These are phyloP conservation scores for Zalerion maritima DNA, from an alignment of 495 filamentous ascomycete species.

Conservation along the genomic window DNA sequence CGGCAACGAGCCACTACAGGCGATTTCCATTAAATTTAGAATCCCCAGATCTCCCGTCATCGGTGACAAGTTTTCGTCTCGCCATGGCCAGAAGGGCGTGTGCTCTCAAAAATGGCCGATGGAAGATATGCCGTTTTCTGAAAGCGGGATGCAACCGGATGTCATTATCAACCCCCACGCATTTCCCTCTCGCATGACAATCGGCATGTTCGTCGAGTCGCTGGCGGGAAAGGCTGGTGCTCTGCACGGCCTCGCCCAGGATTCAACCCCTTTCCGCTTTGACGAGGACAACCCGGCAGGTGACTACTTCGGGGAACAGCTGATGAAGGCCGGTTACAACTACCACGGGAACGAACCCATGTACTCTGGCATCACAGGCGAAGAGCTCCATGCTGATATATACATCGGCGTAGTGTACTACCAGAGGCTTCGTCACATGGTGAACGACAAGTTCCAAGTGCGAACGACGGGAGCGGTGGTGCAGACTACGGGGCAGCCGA, in stretches of 20 bases:
- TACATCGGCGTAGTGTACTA: slow-evolving; percentile 96
- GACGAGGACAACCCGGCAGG: slow-evolving; percentile 81
- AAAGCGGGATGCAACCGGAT: slow-evolving; percentile 92
- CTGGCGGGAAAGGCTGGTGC: slow-evolving; percentile 90
- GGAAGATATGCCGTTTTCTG: slow-evolving; percentile 92
- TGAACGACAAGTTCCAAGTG: slow-evolving; percentile 98
- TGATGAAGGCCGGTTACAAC: slow-evolving; percentile 88
- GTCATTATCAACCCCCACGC: slow-evolving; percentile 99
- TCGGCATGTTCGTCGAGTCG: slow-evolving; percentile 98
- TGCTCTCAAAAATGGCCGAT: slow-evolving; percentile 93
- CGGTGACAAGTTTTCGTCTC: slow-evolving; percentile 96
- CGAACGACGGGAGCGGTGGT: slow-evolving; percentile 88
- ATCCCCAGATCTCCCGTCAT: slow-evolving; percentile 84
- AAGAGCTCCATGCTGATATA: slow-evolving; percentile 88
- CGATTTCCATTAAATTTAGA: slow-evolving; percentile 81
- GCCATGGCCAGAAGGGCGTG: slow-evolving; percentile 96
- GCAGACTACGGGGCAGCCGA: slow-evolving; percentile 80
- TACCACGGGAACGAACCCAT: slow-evolving; percentile 97
- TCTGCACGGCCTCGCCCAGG: slow-evolving; percentile 85
- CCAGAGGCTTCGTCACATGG: slow-evolving; percentile 95
- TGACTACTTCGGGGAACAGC: slow-evolving; percentile 91
- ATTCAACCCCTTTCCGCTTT: slow-evolving; percentile 88
- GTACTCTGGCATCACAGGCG: slow-evolving; percentile 90
- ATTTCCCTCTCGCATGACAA: slow-evolving; percentile 99
- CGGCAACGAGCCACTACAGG: slow-evolving; percentile 68